A percentile compares a stretch with the other conserved stretches of the same genome.
Evolutionary conservation across 768 basidiomycete genomes (phyloP).

Genomic region (Amanita jacksonii): DNA sequence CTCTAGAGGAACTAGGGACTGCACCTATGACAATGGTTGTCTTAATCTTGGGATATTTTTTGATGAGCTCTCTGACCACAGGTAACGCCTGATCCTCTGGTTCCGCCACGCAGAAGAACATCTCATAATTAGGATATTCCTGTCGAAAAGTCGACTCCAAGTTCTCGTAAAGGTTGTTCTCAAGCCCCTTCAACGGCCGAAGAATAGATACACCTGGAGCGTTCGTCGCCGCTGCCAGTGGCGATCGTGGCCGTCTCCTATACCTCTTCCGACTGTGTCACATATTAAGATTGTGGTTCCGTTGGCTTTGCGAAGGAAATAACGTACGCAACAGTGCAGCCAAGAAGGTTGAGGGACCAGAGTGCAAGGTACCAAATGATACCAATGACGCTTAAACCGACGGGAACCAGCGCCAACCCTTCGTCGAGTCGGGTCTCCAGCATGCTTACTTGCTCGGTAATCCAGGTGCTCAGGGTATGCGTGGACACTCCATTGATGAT

Average conservation of each 20-base stretch:
- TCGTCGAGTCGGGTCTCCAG: not conserved
- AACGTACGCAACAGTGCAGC: constrained; percentile 62
- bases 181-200: constrained; percentile 89
- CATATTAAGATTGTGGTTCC: not conserved
- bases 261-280: constrained; percentile 63
- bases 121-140: constrained; percentile 87
- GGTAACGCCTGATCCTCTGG: constrained; percentile 81
- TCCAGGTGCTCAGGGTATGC: too few species aligned
- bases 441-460: too few species aligned
- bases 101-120: constrained; percentile 87
- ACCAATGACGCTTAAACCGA: constrained; percentile 22
- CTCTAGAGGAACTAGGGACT: constrained; percentile 11
- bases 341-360: constrained; percentile 60
- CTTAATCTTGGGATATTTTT: constrained; percentile 68
- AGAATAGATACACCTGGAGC: constrained; percentile 90
- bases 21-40: constrained; percentile 71
- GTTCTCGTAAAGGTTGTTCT: constrained; percentile 94
- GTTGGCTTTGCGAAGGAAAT: constrained; percentile 2
- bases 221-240: constrained; percentile 34
- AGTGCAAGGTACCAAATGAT: constrained; percentile 51
- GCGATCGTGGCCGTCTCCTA: constrained; percentile 53
- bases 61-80: constrained; percentile 68
- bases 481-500: too few species aligned
- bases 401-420: not conserved
- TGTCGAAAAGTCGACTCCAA: constrained; percentile 88